These are phyloP conservation scores for Sutorius eximius DNA, from an alignment of 1,284 basidiomycete species.

Conservation along the genomic window DNA sequence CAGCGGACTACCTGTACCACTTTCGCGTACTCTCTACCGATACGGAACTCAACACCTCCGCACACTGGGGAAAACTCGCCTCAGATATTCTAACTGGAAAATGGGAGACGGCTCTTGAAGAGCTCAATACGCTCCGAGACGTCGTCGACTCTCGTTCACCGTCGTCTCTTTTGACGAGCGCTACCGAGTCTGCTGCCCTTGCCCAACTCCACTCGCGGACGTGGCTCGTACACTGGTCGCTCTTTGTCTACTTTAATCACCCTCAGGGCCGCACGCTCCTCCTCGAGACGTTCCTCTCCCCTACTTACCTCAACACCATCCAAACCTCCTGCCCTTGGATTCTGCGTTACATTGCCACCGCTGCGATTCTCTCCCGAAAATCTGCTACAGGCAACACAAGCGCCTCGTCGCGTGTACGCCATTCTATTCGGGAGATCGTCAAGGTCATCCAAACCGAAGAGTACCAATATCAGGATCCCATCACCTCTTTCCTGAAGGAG, in stretches of 20 bases:
- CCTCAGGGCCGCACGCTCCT: conserved; percentile 89
- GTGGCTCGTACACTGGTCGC: conserved; percentile 97
- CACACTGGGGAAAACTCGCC: conserved; percentile 98
- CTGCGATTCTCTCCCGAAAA: conserved; percentile 90
- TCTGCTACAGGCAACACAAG: conserved; percentile 49
- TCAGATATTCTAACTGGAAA: conserved; percentile 94
- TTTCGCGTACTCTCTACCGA: conserved; percentile 97
- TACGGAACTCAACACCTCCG: conserved; percentile 87
- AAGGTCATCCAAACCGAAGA: conserved; percentile 91
- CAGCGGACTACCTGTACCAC: conserved; percentile 97
- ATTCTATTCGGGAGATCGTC: conserved; percentile 86
- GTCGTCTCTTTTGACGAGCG: conserved; percentile 46
- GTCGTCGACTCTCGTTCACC: conserved; percentile 80
- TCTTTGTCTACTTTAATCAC: conserved; percentile 99
- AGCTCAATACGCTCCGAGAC: conserved; percentile 92
- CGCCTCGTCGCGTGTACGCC: conserved; percentile 71
- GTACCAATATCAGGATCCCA: conserved; percentile 93
- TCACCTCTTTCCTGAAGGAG: conserved; percentile 91
- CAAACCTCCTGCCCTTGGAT: conserved; percentile 96
- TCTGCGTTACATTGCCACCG: conserved; percentile 90
- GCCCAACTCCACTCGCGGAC: conserved; percentile 91
- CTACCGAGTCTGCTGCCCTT: conserved; percentile 63
- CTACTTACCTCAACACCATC: conserved; percentile 97
- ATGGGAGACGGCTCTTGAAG: conserved; percentile 92
- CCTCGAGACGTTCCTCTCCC: conserved; percentile 94